Percentiles rank a stretch among this genome's conserved stretches.
Evolutionary conservation across 192 early-diverging fungal genomes (phyloP).

Genomic region (Podila minutissima): DNA sequence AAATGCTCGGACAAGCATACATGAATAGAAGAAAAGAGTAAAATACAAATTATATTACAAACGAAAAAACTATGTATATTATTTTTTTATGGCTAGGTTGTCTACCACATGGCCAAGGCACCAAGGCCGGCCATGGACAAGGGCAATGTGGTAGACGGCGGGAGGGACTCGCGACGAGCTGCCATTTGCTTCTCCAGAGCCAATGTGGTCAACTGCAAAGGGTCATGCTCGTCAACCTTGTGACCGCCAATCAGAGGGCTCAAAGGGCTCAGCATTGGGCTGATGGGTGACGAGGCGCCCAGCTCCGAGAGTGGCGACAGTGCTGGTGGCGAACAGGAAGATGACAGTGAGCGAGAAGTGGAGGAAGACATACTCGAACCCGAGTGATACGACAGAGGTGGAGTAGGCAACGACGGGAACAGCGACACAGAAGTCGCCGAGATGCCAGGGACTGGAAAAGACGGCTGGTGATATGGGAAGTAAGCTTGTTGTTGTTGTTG

Average conservation of each 20-base stretch:
- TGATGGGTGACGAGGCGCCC: not conserved
- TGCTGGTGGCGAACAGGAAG: constrained; percentile 19
- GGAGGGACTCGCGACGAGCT: not conserved
- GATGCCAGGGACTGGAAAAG: not conserved
- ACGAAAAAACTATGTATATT: not conserved
- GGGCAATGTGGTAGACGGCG: not conserved
- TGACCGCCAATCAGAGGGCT: not conserved
- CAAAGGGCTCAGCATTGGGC: not conserved
- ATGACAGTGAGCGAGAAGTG: constrained; percentile 1
- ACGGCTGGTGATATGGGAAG: not conserved
- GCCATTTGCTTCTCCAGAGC: not conserved
- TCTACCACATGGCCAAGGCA: not conserved
- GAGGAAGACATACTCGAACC: not conserved
- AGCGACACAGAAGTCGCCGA: not conserved
- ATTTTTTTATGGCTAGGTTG: too few relatives aligned
- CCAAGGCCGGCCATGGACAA: not conserved
- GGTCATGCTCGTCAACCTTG: not conserved
- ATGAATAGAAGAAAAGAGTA: not conserved
- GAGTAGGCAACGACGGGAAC: not conserved
- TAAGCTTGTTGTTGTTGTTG: constrained; percentile 4
- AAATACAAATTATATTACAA: constrained; percentile 8
- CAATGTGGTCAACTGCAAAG: not conserved
- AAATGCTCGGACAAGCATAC: not conserved
- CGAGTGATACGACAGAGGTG: not conserved
- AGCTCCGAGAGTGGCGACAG: constrained; percentile 19